Conservation (phyloP, 2,329 filamentous ascomycete species). For the Corniculantispora saksenae region DNA sequence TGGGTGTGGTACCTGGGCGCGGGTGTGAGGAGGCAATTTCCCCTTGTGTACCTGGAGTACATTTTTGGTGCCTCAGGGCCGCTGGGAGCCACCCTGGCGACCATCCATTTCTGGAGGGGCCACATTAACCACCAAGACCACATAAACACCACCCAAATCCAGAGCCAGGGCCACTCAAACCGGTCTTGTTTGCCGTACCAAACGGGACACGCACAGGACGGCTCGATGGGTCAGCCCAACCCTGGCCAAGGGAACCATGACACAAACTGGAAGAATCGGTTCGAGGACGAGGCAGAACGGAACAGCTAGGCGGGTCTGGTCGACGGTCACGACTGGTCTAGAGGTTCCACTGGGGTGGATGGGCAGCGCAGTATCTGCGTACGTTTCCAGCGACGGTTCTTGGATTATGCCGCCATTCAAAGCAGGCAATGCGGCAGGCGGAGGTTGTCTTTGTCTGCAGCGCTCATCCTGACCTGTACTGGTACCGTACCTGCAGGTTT, state of each 20-base stretch:
- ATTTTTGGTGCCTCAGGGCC: conserved; percentile 1
- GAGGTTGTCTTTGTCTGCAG: neutral
- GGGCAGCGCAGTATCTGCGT: neutral
- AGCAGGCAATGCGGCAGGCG: neutral
- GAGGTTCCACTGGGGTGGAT: neutral
- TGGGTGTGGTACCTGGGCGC: neutral
- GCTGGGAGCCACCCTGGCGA: neutral
- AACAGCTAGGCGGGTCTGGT: neutral
- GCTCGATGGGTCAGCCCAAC: neutral
- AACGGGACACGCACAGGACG: neutral
- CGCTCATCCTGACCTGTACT: neutral
- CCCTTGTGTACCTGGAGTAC: neutral
- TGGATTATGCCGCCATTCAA: too few species aligned
- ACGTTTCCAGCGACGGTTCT: too few species aligned
- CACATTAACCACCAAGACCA: too few species aligned
- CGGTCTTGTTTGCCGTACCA: neutral
- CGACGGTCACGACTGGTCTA: neutral
- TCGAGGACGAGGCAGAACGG: neutral
- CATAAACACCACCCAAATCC: too few species aligned
- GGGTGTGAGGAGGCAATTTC: conserved; percentile 19
- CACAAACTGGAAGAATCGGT: neutral
- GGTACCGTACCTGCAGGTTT: neutral
- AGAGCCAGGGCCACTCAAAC: too few species aligned
- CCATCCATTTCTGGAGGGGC: conserved; percentile 11
- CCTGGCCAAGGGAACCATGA: neutral